phyloP scores from a whole-genome alignment of 1,139 yeast genomes.

The Citeromyces siamensis region DNA sequence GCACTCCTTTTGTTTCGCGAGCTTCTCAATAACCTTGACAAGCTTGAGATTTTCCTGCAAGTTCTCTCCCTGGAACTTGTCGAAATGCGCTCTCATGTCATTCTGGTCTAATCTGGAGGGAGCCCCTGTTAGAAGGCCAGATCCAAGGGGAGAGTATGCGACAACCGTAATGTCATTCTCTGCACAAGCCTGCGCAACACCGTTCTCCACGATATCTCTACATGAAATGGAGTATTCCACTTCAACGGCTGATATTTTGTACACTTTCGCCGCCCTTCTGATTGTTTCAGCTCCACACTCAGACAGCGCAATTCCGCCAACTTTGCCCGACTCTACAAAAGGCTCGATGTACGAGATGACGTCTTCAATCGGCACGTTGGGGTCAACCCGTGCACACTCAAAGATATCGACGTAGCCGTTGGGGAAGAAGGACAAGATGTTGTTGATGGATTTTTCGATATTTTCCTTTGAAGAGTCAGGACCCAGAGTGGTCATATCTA shows the following conservation, averaged over 20 bases:
- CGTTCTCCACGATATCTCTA: constrained; percentile 47
- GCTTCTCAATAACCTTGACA: constrained; percentile 29
- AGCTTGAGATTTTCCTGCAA: constrained; percentile 36
- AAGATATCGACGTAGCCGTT: constrained; percentile 20
- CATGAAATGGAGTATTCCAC: constrained; percentile 61
- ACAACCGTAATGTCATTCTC: constrained; percentile 53
- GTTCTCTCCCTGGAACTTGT: constrained; percentile 38
- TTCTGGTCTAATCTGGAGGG: constrained; percentile 33
- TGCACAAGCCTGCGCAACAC: constrained; percentile 40
- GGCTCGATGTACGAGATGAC: constrained; percentile 37
- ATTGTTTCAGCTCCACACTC: constrained; percentile 58
- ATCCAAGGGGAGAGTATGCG: constrained; percentile 77
- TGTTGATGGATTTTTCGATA: constrained; percentile 37
- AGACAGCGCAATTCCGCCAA: constrained; percentile 59
- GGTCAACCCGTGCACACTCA: constrained; percentile 60
- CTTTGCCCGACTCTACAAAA: constrained; percentile 37
- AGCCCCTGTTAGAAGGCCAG: constrained; percentile 63
- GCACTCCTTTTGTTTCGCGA: constrained; percentile 32
- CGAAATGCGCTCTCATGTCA: constrained; percentile 37
- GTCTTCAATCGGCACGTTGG: constrained; percentile 31
- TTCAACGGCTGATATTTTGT: constrained; percentile 57
- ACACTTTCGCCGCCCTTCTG: constrained; percentile 33
- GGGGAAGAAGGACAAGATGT: constrained; percentile 28
- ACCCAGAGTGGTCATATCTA: constrained; percentile 19
- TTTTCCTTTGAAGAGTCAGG: constrained; percentile 40